Percentiles rank a stretch among this genome's conserved stretches.
Evolutionary conservation across 2,329 filamentous ascomycete species (phyloP).

Genomic region (Diaporthe destruens): DNA sequence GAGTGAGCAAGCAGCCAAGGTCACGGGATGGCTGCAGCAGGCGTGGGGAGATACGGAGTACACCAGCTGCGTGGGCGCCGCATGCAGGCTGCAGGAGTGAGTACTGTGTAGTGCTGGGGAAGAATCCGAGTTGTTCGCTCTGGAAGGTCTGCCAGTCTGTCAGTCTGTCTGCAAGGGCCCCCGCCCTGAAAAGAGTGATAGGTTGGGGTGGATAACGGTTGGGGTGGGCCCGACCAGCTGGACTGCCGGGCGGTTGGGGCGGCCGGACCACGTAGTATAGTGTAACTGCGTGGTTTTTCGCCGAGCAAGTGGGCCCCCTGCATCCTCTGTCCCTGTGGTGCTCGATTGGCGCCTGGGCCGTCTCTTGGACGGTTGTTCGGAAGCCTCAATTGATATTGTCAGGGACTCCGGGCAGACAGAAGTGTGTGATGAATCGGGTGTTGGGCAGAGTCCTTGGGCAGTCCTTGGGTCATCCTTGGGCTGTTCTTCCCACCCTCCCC

Average conservation of each 20-base stretch:
- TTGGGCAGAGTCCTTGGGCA: slow-evolving; percentile 1
- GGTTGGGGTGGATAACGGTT: not conserved
- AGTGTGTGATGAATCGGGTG: not conserved
- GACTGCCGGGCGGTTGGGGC: slow-evolving; percentile 17
- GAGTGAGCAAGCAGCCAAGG: not conserved
- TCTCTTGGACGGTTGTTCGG: slow-evolving; percentile 6
- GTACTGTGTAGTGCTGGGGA: not conserved
- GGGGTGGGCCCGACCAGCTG: not conserved
- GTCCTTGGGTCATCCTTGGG: not conserved
- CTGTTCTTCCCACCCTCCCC: not conserved
- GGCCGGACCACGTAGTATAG: not conserved
- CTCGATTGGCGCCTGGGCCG: slow-evolving; percentile 36
- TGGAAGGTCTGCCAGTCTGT: too few species aligned
- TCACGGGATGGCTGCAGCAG: not conserved
- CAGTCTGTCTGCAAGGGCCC: not conserved
- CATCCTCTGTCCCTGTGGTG: not conserved
- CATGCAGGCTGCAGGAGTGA: slow-evolving; percentile 20
- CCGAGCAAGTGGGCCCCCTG: not conserved
- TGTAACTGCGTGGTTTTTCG: not conserved
- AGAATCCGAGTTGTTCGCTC: slow-evolving; percentile 3
- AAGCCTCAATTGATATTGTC: not conserved
- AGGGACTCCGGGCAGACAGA: too few species aligned
- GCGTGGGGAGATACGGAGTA: slow-evolving; percentile 7
- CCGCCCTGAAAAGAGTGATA: not conserved
- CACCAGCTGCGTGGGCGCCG: not conserved